phyloP scores from a whole-genome alignment of 2,329 filamentous ascomycete genomes.

The Chaetomium globosum region DNA sequence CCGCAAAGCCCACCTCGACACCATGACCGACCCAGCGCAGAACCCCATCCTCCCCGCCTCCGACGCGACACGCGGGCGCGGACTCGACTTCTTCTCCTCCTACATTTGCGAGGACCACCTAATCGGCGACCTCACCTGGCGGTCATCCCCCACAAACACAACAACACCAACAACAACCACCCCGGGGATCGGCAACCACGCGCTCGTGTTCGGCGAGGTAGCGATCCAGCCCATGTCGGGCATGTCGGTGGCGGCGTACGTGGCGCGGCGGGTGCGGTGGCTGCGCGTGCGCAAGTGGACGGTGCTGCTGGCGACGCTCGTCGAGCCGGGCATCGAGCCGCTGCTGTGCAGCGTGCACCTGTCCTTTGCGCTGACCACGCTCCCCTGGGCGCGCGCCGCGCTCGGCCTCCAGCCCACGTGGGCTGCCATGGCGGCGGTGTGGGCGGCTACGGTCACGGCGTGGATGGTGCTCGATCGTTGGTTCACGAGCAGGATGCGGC shows the following conservation, averaged over 20 bases:
- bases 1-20: conserved; percentile 83
- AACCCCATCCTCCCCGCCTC: conserved; percentile 49
- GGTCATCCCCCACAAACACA: conserved; percentile 40
- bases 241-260: conserved; percentile 77
- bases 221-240: conserved; percentile 86
- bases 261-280: conserved; percentile 83
- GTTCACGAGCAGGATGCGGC: conserved; percentile 74
- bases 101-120: conserved; percentile 98
- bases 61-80: conserved; percentile 54
- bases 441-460: conserved; percentile 62
- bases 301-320: conserved; percentile 81
- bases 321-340: conserved; percentile 90
- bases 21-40: conserved; percentile 59
- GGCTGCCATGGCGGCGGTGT: conserved; percentile 65
- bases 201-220: conserved; percentile 79
- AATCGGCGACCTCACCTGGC: conserved; percentile 91
- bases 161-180: not conserved
- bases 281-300: conserved; percentile 93
- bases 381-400: conserved; percentile 62
- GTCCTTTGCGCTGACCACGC: conserved; percentile 74
- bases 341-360: conserved; percentile 81
- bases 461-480: conserved; percentile 80
- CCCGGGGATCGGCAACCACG: conserved; percentile 71
- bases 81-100: conserved; percentile 89
- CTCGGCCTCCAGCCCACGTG: conserved; percentile 66